These are phyloP conservation scores for Saturnispora dispora DNA, from an alignment of 805 yeast genomes.

Conservation along the genomic window DNA sequence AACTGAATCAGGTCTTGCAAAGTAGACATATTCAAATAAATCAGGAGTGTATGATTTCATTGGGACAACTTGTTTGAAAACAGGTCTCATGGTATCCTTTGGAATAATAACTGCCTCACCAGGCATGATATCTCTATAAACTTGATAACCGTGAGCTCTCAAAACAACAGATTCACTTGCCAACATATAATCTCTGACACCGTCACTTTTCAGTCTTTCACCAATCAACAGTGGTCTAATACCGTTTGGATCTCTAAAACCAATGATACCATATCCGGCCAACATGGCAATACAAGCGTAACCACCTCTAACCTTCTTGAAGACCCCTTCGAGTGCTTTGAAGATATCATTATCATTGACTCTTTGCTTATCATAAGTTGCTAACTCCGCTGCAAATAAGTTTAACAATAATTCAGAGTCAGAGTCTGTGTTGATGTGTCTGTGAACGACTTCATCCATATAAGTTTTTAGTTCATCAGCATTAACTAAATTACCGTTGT, in stretches of 20 bases:
- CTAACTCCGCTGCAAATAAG: constrained; percentile 85
- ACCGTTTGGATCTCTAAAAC: constrained; percentile 96
- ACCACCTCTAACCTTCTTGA: constrained; percentile 82
- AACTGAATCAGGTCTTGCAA: constrained; percentile 95
- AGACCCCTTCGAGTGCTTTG: constrained; percentile 76
- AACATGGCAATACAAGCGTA: constrained; percentile 92
- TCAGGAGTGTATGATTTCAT: constrained; percentile 82
- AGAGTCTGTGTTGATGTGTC: constrained; percentile 95
- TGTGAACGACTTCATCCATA: constrained; percentile 88
- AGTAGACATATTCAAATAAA: constrained; percentile 93
- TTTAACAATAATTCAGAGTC: constrained; percentile 89
- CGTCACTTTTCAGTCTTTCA: constrained; percentile 62
- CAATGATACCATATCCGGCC: constrained; percentile 93
- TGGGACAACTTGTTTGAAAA: constrained; percentile 78
- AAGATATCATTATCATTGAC: constrained; percentile 87
- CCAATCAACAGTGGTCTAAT: constrained; percentile 88
- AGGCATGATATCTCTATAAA: constrained; percentile 75
- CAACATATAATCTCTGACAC: constrained; percentile 79
- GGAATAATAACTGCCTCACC: constrained; percentile 96
- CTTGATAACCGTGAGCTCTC: constrained; percentile 80
- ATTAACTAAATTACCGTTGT: constrained; percentile 93
- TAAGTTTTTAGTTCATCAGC: constrained; percentile 65
- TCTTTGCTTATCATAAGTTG: constrained; percentile 84
- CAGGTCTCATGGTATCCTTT: constrained; percentile 62
- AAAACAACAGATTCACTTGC: constrained; percentile 94